Percentiles rank a stretch among this genome's conserved stretches.
These are phyloP conservation scores for Nitzschia sp. DNA, from an alignment of 108 stramenopile genomes.

Conservation along the genomic window DNA sequence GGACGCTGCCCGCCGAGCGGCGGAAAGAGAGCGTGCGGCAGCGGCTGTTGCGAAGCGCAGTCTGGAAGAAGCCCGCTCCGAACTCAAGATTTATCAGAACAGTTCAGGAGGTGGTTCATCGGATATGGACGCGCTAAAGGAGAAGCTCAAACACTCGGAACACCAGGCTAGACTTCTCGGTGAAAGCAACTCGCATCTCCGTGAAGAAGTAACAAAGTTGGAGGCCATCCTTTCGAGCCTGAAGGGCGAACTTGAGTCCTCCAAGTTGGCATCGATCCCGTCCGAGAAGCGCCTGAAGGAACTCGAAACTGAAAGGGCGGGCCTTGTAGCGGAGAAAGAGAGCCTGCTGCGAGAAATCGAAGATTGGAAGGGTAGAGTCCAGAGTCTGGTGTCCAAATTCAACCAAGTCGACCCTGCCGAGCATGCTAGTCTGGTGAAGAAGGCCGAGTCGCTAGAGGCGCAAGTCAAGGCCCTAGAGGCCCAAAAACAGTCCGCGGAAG, in stretches of 20 bases:
- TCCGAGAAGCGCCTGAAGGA: slow-evolving; percentile 40
- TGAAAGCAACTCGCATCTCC: slow-evolving; percentile 80
- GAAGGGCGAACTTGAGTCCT: slow-evolving; percentile 41
- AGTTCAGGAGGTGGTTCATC: background rate
- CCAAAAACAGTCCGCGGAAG: slow-evolving; percentile 58
- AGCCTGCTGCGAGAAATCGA: slow-evolving; percentile 79
- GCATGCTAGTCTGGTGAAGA: slow-evolving; percentile 66
- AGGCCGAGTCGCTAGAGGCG: slow-evolving; percentile 52
- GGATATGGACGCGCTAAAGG: slow-evolving; percentile 18
- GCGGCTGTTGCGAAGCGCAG: slow-evolving; percentile 69
- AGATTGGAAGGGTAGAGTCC: slow-evolving; percentile 84
- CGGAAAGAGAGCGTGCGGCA: slow-evolving; percentile 77
- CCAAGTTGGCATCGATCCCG: slow-evolving; percentile 54
- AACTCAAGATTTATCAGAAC: slow-evolving; percentile 60
- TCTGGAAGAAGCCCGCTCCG: slow-evolving; percentile 80
- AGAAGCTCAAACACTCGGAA: slow-evolving; percentile 57
- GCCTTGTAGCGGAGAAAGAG: slow-evolving; percentile 75
- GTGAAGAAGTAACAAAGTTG: slow-evolving; percentile 61
- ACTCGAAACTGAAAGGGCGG: slow-evolving; percentile 65
- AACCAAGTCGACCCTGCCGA: slow-evolving; percentile 91
- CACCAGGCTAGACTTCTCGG: slow-evolving; percentile 70
- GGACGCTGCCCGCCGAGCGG: slow-evolving; percentile 66
- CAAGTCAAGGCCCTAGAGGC: slow-evolving; percentile 50
- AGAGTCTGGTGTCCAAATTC: slow-evolving; percentile 83
- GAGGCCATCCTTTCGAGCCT: slow-evolving; percentile 35